A percentile compares a stretch with the other conserved stretches of the same genome.
These are phyloP conservation scores for Staphylotrichum tortipilum DNA, from an alignment of 495 filamentous ascomycete species.

Conservation along the genomic window DNA sequence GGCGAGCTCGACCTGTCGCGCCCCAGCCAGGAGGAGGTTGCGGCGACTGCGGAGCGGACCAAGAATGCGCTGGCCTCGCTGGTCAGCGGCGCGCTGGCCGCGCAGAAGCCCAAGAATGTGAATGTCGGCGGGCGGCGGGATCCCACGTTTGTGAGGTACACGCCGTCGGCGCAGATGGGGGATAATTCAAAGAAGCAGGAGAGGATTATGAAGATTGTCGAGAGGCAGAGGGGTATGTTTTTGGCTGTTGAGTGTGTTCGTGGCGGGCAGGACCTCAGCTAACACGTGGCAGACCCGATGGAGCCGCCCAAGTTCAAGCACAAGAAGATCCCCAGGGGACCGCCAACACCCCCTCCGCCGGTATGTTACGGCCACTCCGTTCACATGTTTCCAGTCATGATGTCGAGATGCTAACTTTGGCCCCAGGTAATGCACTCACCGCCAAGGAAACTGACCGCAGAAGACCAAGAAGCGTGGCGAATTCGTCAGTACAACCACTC, in stretches of 20 bases:
- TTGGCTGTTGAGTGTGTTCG: too few species aligned
- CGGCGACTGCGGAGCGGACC: slow-evolving; percentile 75
- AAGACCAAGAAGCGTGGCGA: slow-evolving; percentile 94
- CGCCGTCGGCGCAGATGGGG: slow-evolving; percentile 94
- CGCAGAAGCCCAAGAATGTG: slow-evolving; percentile 94
- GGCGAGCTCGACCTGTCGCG: slow-evolving; percentile 86
- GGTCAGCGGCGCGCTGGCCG: slow-evolving; percentile 74
- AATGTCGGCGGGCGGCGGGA: slow-evolving; percentile 67
- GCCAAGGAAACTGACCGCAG: slow-evolving; percentile 87
- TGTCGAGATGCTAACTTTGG: not conserved
- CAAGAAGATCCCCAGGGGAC: slow-evolving; percentile 94
- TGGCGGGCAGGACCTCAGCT: too few species aligned
- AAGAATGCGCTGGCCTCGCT: slow-evolving; percentile 72
- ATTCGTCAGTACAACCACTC: slow-evolving; percentile 38
- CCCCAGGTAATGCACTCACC: slow-evolving; percentile 75
- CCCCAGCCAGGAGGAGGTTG: slow-evolving; percentile 76
- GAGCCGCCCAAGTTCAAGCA: slow-evolving; percentile 98
- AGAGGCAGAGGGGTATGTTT: slow-evolving; percentile 56
- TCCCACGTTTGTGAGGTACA: slow-evolving; percentile 91
- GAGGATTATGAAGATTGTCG: slow-evolving; percentile 96
- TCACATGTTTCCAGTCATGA: not conserved
- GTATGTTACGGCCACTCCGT: too few species aligned
- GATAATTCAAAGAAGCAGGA: slow-evolving; percentile 81
- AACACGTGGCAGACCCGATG: slow-evolving; percentile 64
- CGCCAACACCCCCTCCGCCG: slow-evolving; percentile 84